Evolutionary conservation across 2,329 filamentous ascomycete species (phyloP), one percentile per base, ranked within the genome.

Genomic region (Phaeosphaeriaceae sp.): DNA sequence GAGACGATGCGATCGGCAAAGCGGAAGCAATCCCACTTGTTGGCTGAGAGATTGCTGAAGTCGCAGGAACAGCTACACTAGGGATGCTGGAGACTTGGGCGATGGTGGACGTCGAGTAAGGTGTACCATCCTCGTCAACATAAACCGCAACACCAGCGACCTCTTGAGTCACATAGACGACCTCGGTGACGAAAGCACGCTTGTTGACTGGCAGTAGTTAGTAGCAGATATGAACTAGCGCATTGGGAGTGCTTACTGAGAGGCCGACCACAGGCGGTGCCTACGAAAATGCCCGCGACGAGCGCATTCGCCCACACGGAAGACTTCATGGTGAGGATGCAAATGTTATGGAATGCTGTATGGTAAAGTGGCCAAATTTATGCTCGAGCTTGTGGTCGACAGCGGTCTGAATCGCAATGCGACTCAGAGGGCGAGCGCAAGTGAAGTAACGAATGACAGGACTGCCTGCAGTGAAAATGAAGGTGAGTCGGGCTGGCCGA

Each of bases 201-300:
- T 75, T 75, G 48, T 63, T 41, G 36, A 71, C 73, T 71, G 27
- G 19, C 51, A n/a, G 3, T 40, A 71, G 62, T 40, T 31, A 41
- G n/a, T 31, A 15, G 11, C 19, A 50, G 7, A 7, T 19, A 44
- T 10, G 42, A 22, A 10, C 15, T 27, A 17, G 13, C 9, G 24
- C n/a, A 27, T 15, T 13, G 3, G 3, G 7, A 33, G 20, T 15
- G 67, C 71, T 62, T 67, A 76, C 75, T 60, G 53, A 74, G 72
- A 21, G 79, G 83, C 62, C 82, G 81, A 45, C 81, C 80, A 58
- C 72, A 73, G 41, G 76, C 77, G 54, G 81, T 71, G 57, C 82
- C 72, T 62, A 81, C 67, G 58, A 85, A 67, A 49, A 64, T 56
- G 36, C 79, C 66, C 47, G 60, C 60, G 60, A 59, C 67, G 47